Evolutionary conservation across 1,139 yeast genomes (phyloP), one percentile per base, ranked within the genome.

Genomic region (Pichia sp.): DNA sequence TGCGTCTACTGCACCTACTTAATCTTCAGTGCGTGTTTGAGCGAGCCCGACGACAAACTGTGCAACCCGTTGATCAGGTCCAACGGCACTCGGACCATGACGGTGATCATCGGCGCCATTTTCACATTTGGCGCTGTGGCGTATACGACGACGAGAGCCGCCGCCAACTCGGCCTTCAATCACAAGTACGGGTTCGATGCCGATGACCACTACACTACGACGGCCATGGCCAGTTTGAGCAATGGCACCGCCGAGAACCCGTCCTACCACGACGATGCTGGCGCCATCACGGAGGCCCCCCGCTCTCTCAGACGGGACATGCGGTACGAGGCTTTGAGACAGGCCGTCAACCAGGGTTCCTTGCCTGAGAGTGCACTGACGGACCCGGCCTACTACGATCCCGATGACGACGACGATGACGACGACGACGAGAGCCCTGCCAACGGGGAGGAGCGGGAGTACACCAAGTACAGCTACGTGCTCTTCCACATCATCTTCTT

Each of bases 111-210:
- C 52, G 99, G 99, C 27, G 97, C 98, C 0, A 73, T 91, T 45
- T 91, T 95, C 73, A 95, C 99, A 0, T 90, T 95, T 67, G 77
- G 90, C 52, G 97, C 99, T 0, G 88, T 95, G 60, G 98, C 98
- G 0, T 95, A 95, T 69, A 93, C 99, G 2, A 93, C 99, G 0
- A 91, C 97, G 1, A 81, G 98, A 61, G 99, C 99, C 0, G 98
- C 99, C 5, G 90, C 92, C 0, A 74, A 83, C 60, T 80, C 89
- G 8, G 89, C 90, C 1, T 85, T 86, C 62, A 72, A 72, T 46
- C 76, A 73, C 54, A 31, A 31, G 34, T 31, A 31, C 34, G 34
- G 34, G 12, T 12, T 31, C 34, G 34, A 31, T 12, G 12, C 34
- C 34, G 34, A 31, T 4, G 34, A 31, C 34, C 34, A 31, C 5